A percentile compares a stretch with the other conserved stretches of the same genome.
Conservation (phyloP, 176 grass and related monocot genomes). For the Aechmea fasciata region DNA sequence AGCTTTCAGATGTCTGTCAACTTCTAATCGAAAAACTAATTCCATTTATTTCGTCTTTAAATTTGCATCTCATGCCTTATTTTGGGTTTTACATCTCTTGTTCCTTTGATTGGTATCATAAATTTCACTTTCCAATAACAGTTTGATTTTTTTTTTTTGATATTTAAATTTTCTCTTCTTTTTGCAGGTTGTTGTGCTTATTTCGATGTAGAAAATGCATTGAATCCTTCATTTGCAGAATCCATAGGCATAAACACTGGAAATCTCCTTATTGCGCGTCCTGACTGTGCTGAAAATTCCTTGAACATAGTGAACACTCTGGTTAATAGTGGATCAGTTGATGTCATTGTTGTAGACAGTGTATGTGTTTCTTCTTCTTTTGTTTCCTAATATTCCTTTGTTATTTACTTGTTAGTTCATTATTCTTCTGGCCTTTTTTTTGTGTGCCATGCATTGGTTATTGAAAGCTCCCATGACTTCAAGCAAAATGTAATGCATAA, state of each 20-base stretch:
- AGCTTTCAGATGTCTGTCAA: no score
- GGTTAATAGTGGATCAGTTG: constrained; percentile 69
- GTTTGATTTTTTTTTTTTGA: neutral
- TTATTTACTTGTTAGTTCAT: constrained; percentile 1
- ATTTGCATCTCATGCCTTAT: neutral
- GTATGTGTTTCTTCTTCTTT: constrained; percentile 34
- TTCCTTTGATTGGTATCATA: neutral
- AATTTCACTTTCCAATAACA: no score
- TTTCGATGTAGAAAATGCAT: constrained; percentile 86
- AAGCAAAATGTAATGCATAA: neutral
- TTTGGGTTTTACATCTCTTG: neutral
- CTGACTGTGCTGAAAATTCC: constrained; percentile 79
- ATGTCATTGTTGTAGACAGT: constrained; percentile 85
- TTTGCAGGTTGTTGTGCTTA: constrained; percentile 85
- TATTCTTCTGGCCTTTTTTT: neutral
- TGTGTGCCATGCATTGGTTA: neutral
- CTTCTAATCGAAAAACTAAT: no score
- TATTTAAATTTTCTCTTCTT: constrained; percentile 17
- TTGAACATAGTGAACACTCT: constrained; percentile 93
- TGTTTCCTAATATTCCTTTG: constrained; percentile 1
- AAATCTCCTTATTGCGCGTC: constrained; percentile 70
- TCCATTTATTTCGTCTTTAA: neutral
- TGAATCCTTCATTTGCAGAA: constrained; percentile 66
- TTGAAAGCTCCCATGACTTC: neutral
- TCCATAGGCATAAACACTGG: constrained; percentile 66